A percentile compares a stretch with the other conserved stretches of the same genome.
These are phyloP conservation scores for Kodamaea neixiangensis DNA, from an alignment of 805 yeast genomes.

Conservation along the genomic window DNA sequence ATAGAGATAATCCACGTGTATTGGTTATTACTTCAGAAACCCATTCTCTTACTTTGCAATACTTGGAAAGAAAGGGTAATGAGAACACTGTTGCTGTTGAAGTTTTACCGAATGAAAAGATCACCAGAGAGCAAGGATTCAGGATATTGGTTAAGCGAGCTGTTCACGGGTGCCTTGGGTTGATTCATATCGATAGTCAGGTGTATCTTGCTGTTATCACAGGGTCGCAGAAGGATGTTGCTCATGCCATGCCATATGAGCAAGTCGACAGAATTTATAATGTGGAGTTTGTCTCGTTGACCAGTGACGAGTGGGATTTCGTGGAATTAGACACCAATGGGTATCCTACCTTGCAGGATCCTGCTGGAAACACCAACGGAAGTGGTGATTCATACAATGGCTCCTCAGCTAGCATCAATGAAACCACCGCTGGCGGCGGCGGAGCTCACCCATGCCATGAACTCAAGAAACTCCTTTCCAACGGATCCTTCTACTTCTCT, in stretches of 20 bases:
- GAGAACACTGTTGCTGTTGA: conserved; percentile 47
- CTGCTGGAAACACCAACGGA: not conserved
- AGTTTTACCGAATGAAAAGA: conserved; percentile 36
- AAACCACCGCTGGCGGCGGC: conserved; percentile 22
- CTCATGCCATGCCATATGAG: conserved; percentile 78
- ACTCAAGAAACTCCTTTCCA: conserved; percentile 70
- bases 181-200: conserved; percentile 67
- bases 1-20: conserved; percentile 34
- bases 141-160: conserved; percentile 39
- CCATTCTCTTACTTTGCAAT: conserved; percentile 30
- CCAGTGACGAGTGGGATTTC: conserved; percentile 77
- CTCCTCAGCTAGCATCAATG: conserved; percentile 1
- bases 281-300: conserved; percentile 86
- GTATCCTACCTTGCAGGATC: conserved; percentile 47
- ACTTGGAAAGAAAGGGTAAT: conserved; percentile 19
- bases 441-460: conserved; percentile 77
- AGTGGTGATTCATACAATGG: conserved; percentile 5
- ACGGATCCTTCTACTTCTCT: conserved; percentile 91
- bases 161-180: conserved; percentile 73
- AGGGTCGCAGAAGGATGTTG: conserved; percentile 67
- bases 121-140: conserved; percentile 42
- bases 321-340: conserved; percentile 70
- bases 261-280: conserved; percentile 74
- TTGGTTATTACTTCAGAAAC: conserved; percentile 32
- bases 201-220: conserved; percentile 79